Conservation (phyloP, 176 grass and related monocot genomes). For the Oryza nivara region DNA sequence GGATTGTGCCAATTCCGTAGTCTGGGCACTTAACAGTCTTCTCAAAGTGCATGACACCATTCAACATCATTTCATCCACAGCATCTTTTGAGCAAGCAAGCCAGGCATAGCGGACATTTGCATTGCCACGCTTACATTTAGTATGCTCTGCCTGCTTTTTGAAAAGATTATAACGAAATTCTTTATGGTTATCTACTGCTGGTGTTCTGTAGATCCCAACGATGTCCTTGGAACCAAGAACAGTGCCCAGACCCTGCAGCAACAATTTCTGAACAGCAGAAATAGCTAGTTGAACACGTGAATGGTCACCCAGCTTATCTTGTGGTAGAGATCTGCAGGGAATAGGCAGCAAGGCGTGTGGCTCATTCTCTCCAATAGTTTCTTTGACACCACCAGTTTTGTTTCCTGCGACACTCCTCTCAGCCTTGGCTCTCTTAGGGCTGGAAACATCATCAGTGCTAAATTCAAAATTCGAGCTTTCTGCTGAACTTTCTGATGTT, state of each 20-base stretch:
- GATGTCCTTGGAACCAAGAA: constrained; percentile 73
- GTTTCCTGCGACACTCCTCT: constrained; percentile 23
- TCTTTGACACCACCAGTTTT: constrained; percentile 44
- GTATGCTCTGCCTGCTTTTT: constrained; percentile 63
- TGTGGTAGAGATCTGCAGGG: constrained; percentile 30
- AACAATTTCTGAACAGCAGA: constrained; percentile 79
- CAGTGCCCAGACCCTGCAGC: constrained; percentile 58
- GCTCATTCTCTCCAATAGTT: constrained; percentile 74
- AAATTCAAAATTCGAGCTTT: constrained; percentile 82
- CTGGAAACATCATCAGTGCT: constrained; percentile 57
- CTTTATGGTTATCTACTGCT: constrained; percentile 49
- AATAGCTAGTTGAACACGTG: constrained; percentile 39
- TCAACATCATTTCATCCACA: constrained; percentile 77
- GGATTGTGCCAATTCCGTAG: constrained; percentile 74
- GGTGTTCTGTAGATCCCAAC: constrained; percentile 72
- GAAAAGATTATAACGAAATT: constrained; percentile 65
- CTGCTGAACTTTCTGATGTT: constrained; percentile 65
- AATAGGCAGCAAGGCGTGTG: constrained; percentile 44
- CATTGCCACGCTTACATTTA: constrained; percentile 58
- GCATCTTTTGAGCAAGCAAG: constrained; percentile 72
- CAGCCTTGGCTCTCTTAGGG: constrained; percentile 54
- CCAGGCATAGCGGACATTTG: constrained; percentile 97
- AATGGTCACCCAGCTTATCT: constrained; percentile 37
- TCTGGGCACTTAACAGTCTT: constrained; percentile 50
- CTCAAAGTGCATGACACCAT: constrained; percentile 52